These are phyloP conservation scores for Blastobotrys indianensis DNA, from an alignment of 1,139 yeast genomes.

Conservation along the genomic window DNA sequence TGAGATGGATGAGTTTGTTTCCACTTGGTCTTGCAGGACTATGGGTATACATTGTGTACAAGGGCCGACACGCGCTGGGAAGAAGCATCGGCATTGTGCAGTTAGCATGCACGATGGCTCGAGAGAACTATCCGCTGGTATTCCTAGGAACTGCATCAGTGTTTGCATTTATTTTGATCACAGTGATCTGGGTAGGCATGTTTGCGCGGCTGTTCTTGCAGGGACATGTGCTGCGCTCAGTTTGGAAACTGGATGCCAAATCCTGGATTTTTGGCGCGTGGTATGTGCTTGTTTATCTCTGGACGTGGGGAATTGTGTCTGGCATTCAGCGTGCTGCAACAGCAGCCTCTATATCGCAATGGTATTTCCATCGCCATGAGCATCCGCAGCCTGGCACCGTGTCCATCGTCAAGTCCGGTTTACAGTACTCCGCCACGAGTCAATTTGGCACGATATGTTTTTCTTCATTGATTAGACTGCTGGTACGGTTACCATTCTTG, in stretches of 20 bases:
- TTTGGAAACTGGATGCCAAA: conserved; percentile 31
- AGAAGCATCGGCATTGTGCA: conserved; percentile 36
- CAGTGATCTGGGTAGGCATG: conserved; percentile 36
- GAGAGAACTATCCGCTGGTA: conserved; percentile 31
- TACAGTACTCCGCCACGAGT: conserved; percentile 27
- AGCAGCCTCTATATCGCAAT: conserved; percentile 35
- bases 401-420: conserved; percentile 25
- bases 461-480: conserved; percentile 31
- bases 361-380: conserved; percentile 36
- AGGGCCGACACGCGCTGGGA: conserved; percentile 30
- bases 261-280: conserved; percentile 35
- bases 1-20: conserved; percentile 35
- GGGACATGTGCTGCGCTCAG: conserved; percentile 28
- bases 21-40: conserved; percentile 31
- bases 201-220: conserved; percentile 35
- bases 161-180: conserved; percentile 27
- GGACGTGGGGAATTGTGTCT: conserved; percentile 40
- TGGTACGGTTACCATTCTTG: conserved; percentile 35
- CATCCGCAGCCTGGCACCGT: conserved; percentile 23
- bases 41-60: conserved; percentile 34
- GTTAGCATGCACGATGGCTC: conserved; percentile 33
- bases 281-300: conserved; percentile 36
- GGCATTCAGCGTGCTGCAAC: conserved; percentile 36
- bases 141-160: conserved; percentile 30
- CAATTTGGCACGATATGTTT: conserved; percentile 39